Base-by-base conservation (phyloP, 2,329 filamentous ascomycete species). In the Aspergillus sp. region DNA sequence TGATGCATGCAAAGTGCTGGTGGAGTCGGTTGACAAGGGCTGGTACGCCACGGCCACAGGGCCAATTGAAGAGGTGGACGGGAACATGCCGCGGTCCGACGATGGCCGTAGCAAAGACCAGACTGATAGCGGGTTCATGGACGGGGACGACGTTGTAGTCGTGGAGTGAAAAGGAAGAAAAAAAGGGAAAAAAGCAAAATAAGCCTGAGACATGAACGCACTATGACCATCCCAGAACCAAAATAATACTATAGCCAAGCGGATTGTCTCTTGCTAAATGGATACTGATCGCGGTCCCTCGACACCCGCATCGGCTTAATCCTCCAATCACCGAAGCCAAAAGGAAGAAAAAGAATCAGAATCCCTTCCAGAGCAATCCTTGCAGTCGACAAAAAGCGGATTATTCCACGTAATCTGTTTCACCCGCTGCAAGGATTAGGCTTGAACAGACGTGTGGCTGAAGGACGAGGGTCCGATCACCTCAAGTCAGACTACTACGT, bases 21-120 rank as follows among this genome's bases (percentile, higher is more conserved):
- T 75, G 8, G 63, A 65, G 19, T 81, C 75, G 66, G 66, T 81
- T 50, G 76, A 78, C 67, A 69, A 68, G 61, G 69, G 71, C 36
- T 79, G 77, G 77, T 78, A 78, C 62, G 65, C 65, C 41, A 68
- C 69, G 47, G 70, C 73, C 25, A 70, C 64, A 17, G 62, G 57
- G 13, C 64, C 66, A 27, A 54, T 58, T 30, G 64, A 71, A 58
- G 62, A 64, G 57, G 60, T 61, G 21, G 58, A 59, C n/a, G 56
- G 60, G 57, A 56, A 65, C 60, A 48, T 59, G 41, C 54, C 64
- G 63, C 59, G 58, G 60, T 57, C 62, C 61, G 51, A 62, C 51
- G 60, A 54, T 49, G 53, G 36, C 53, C 51, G 54, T 38, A 42
- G 52, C 42, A 50, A 64, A 21, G n/a, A 58, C 19, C 51, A 62